Evolutionary conservation across 2,329 filamentous ascomycete species (phyloP), one percentile per base, ranked within the genome.

Genomic region (Penicillium paneum): DNA sequence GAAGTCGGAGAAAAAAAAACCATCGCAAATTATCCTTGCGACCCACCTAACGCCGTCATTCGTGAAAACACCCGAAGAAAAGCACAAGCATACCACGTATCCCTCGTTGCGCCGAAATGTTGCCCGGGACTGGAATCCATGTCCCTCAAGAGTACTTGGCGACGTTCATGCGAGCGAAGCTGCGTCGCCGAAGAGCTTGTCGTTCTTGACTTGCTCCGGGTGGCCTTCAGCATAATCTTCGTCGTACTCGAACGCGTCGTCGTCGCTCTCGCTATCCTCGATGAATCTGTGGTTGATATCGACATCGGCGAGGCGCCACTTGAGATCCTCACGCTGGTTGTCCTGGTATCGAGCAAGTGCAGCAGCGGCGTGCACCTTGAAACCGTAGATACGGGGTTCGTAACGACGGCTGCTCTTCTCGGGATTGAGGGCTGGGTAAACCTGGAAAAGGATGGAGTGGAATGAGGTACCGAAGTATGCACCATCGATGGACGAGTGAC

Each of bases 401-500:
- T 97, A 97, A 63, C 94, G 85, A 61, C 91, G 86, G 59, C 86
- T 81, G 64, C 85, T 91, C 81, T 97, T 99, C 63, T 85, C 80
- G 3, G 94, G 94, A 48, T 95, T 85, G 64, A 99, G 82, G 24
- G 89, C 86, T 6, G 94, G 93, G 72, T 97, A 97, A 52, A 99
- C 94, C 74, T 99, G 94, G 80, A 99, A 97, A 59, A 99, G 85
- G 75, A 99, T 97, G 77, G 97, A 97, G 81, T 97, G 93, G 81
- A 99, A 99, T 3, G 90, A 96, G 44, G 93, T 92, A 64, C 94
- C 94, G 65, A 99, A 99, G 81, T 97, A 99, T 61, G 94, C 94
- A 60, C 94, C 94, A 72, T 99, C 94, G 68, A 99, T 97, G 55
- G 89, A 84, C 47, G 92, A 91, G 76, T 99, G 94, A 28, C 94